Evolutionary conservation across 257 asterid species (phyloP), one percentile per base, ranked within the genome.

Genomic region (Jaltomata sinuosa): DNA sequence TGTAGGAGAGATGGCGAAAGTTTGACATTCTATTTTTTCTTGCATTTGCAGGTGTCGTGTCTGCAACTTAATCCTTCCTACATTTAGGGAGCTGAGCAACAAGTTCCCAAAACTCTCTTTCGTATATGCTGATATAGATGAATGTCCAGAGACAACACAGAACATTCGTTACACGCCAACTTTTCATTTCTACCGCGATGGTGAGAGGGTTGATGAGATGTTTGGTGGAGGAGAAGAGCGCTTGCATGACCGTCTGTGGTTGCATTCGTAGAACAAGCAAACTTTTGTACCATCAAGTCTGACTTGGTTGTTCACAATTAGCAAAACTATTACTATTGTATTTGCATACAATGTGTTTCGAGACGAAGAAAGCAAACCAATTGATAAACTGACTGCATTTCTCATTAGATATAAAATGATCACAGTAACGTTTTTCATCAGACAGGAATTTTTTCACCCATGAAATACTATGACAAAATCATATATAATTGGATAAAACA

Each of bases 141-240:
- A 93, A 84, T 96, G 98, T 40, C 99, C 97, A 0, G 98, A 94
- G 79, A 92, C 97, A 42, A 96, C 98, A 15, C 94, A 88, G 84
- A 95, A 93, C 88, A 92, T 94, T 81, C 93, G 95, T 0, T 93
- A 92, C 90, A 93, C 99, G 0, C 99, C 98, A 21, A 92, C 97
- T 1, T 94, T 94, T 84, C 98, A 93, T 81, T 93, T 94, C 92
- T 92, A 91, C 83, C 87, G 97, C 88, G 97, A 93, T 6, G 98
- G 98, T 6, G 98, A 94, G 83, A 89, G 94, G 87, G 99, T 92
- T 40, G 98, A 94, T 87, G 97, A 96, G 89, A 96, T 96, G 99
- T 84, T 92, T 78, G 99, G 99, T 36, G 90, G 93, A 18, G 99
- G 99, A 29, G 97, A 96, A 80, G 94, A 94, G 74, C 92, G 99